These are phyloP conservation scores for Populus euphratica DNA, from an alignment of 345 rosid species.

Conservation along the genomic window DNA sequence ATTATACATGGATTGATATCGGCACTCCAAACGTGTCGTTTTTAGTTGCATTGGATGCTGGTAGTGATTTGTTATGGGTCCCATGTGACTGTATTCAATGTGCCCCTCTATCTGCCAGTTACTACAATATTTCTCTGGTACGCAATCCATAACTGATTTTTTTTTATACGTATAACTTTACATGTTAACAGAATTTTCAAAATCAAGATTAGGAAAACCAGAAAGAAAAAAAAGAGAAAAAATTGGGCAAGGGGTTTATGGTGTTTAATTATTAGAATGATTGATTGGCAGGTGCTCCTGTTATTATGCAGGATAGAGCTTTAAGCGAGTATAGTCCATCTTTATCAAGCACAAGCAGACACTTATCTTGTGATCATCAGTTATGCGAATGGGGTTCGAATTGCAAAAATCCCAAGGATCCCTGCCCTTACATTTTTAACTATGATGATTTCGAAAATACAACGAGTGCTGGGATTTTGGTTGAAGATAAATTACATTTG, in stretches of 20 bases:
- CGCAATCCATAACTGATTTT: neutral
- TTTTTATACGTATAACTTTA: neutral
- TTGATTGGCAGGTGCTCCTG: constrained; percentile 99
- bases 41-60: constrained; percentile 80
- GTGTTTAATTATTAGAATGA: constrained; percentile 69
- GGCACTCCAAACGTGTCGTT: constrained; percentile 77
- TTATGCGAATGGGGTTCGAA: constrained; percentile 48
- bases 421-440: constrained; percentile 58
- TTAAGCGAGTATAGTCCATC: constrained; percentile 71
- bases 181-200: neutral
- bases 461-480: constrained; percentile 76
- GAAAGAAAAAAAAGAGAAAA: neutral
- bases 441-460: constrained; percentile 50
- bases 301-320: constrained; percentile 93
- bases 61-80: constrained; percentile 84
- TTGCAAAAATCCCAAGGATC: constrained; percentile 59
- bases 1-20: constrained; percentile 76
- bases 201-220: neutral
- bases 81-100: constrained; percentile 85
- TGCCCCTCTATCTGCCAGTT: constrained; percentile 60
- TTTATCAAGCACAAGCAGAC: constrained; percentile 66
- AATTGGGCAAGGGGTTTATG: constrained; percentile 53
- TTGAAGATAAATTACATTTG: constrained; percentile 65
- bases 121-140: constrained; percentile 61
- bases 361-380: constrained; percentile 61